Evolutionary conservation across 2,329 filamentous ascomycete species (phyloP), one percentile per base, ranked within the genome.

Genomic region (Fusarium xyrophilum): DNA sequence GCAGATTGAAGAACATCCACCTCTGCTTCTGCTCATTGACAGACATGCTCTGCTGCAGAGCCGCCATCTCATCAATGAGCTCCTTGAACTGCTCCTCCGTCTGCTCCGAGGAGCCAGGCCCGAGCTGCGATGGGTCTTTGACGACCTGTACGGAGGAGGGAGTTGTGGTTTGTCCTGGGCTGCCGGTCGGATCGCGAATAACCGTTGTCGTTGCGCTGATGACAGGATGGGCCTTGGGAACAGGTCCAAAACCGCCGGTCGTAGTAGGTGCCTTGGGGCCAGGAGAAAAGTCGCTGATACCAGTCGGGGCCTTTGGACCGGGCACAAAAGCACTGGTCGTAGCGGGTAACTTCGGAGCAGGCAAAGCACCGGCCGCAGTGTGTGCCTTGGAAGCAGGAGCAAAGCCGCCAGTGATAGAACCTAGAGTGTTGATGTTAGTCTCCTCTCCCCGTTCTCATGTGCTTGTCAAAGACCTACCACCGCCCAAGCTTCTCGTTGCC

Each of bases 341-440:
- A n/a, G n/a, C n/a, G n/a, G n/a, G n/a, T n/a, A n/a, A n/a, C n/a
- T n/a, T n/a, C n/a, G n/a, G n/a, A n/a, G 35, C 6, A 10, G 13
- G 2, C n/a, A 21, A 14, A 15, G 14, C 6, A 14, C 36, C 12
- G 12, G 36, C 9, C 36, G n/a, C n/a, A 10, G 36, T 10, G n/a
- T n/a, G n/a, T 1, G n/a, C 5, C 36, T 15, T 39, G 8, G 13
- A 9, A 2, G 8, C n/a, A 7, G 38, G 38, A 14, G 0, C 9
- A 15, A 15, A 21, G 8, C 38, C 38, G 38, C 13, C n/a, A 0
- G 38, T 8, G 8, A 39, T 8, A n/a, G 38, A 9, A 10, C 38
- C 38, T 39, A 15, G n/a, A 15, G n/a, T 15, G n/a, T 15, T 9
- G 6, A 6, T 39, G 4, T 39, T 21, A 39, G 38, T 5, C 8